Evolutionary conservation across 2,329 filamentous ascomycete species (phyloP), one percentile per base, ranked within the genome.

Genomic region (Fulvia fulva): DNA sequence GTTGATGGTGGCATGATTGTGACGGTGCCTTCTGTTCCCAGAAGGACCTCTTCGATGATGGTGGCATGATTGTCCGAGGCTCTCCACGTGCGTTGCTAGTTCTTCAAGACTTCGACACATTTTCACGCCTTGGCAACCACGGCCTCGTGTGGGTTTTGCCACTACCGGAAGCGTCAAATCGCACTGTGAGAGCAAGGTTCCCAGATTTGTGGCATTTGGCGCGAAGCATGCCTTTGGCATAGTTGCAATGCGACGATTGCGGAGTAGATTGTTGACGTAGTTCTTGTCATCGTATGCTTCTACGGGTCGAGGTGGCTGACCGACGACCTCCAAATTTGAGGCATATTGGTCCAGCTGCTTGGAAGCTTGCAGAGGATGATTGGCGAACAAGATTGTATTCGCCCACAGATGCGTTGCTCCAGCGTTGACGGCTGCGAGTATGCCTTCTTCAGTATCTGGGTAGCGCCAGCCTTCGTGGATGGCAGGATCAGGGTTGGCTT

Each of bases 241-340:
- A 50, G 4, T 73, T 25, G 55, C 54, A n/a, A 70, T 32, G 0
- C 72, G 73, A 1, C 69, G 47, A 2, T 62, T 55, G 0, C 76
- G 72, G 1, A 83, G 67, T 0, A 77, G 65, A 26, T 73, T 68
- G 60, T 82, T 81, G 11, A 82, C 74, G 44, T 74, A 75, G 19
- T 75, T 71, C 63, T 84, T 83, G 64, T 81, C 78, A 57, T 82
- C 79, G 63, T 78, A 81, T 3, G 71, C 68, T 52, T 83, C 77
- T 0, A 81, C 78, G 5, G 80, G 66, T 3, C 70, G 62, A 0
- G 79, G 78, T 0, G 78, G 76, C 54, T 82, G 79, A 2, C 79
- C 78, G 4, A 81, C 65, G 0, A 82, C 65, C 5, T 63, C 68
- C 0, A 82, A 23, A 0, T 60, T 43, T 7, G 72, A 63, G 6